Conservation (phyloP, 129 eudicot genomes). For the Logfia minima region DNA sequence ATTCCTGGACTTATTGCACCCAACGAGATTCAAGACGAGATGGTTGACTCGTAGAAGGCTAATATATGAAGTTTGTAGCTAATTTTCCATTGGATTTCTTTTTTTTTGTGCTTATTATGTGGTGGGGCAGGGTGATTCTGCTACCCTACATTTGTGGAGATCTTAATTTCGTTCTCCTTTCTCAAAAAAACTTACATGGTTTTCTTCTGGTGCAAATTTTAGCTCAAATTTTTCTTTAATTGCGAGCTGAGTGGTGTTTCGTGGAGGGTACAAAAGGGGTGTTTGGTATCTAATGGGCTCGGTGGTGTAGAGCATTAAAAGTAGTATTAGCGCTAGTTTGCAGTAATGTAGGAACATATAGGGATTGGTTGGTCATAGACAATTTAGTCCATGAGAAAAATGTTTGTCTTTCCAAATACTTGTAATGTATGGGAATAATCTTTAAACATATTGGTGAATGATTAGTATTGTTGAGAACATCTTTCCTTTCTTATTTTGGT, state of each 20-base stretch:
- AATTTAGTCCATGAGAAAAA: not conserved
- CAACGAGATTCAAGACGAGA: conserved; percentile 93
- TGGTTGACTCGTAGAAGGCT: conserved; percentile 65
- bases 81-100: conserved; percentile 17
- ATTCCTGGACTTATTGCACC: conserved; percentile 98
- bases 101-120: conserved; percentile 15
- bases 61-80: conserved; percentile 21
- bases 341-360: conserved; percentile 29
- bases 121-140: conserved; percentile 6
- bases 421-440: conserved; percentile 39
- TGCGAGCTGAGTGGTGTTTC: conserved; percentile 19
- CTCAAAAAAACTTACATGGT: conserved; percentile 14
- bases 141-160: conserved; percentile 30
- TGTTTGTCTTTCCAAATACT: conserved; percentile 23
- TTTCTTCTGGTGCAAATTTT: conserved; percentile 19
- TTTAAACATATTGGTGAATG: conserved; percentile 23
- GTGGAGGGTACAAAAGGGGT: conserved; percentile 14
- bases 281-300: conserved; percentile 5
- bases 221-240: conserved; percentile 29
- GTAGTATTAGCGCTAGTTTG: conserved; percentile 22
- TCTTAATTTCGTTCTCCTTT: conserved; percentile 22
- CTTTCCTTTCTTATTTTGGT: not conserved
- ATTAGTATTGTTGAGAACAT: not conserved
- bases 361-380: conserved; percentile 12
- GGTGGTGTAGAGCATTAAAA: conserved; percentile 24